A percentile compares a stretch with the other conserved stretches of the same genome.
Evolutionary conservation across 257 asterid species (phyloP).

Genomic region (Lycium barbarum): DNA sequence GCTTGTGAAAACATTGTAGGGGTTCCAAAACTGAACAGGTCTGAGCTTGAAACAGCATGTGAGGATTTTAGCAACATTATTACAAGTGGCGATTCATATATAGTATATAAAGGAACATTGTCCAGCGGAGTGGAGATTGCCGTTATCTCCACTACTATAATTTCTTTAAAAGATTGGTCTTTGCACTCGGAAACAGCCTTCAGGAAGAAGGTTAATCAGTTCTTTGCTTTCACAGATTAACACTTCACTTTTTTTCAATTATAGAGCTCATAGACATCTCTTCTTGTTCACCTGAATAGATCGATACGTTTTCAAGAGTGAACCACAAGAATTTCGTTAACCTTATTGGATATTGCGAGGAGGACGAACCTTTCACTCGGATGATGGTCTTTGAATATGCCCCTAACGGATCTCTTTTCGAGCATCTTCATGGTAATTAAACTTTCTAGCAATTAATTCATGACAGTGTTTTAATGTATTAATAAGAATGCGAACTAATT

Average conservation of each 20-base stretch:
- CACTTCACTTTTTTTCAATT: neutral
- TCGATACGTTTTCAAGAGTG: conserved; percentile 56
- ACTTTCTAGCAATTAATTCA: neutral
- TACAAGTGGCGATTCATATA: conserved; percentile 46
- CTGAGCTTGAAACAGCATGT: conserved; percentile 86
- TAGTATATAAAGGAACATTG: conserved; percentile 84
- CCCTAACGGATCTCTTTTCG: conserved; percentile 87
- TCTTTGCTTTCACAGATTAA: neutral
- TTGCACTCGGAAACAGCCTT: conserved; percentile 64
- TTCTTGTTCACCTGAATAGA: conserved; percentile 31
- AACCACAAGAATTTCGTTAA: conserved; percentile 84
- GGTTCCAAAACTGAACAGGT: conserved; percentile 84
- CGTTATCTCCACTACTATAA: conserved; percentile 72
- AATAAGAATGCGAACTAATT: neutral
- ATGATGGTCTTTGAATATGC: conserved; percentile 96
- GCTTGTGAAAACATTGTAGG: conserved; percentile 48
- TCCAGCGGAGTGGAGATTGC: conserved; percentile 96
- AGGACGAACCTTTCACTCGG: conserved; percentile 71
- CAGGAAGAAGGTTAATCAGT: conserved; percentile 69
- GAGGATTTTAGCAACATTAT: conserved; percentile 97
- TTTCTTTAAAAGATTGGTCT: conserved; percentile 72
- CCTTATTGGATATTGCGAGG: conserved; percentile 82
- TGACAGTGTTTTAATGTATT: neutral
- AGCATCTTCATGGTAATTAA: conserved; percentile 81
- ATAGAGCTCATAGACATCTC: neutral